Evolutionary conservation across 257 asterid species (phyloP).

Genomic region (Cordia subcordata): DNA sequence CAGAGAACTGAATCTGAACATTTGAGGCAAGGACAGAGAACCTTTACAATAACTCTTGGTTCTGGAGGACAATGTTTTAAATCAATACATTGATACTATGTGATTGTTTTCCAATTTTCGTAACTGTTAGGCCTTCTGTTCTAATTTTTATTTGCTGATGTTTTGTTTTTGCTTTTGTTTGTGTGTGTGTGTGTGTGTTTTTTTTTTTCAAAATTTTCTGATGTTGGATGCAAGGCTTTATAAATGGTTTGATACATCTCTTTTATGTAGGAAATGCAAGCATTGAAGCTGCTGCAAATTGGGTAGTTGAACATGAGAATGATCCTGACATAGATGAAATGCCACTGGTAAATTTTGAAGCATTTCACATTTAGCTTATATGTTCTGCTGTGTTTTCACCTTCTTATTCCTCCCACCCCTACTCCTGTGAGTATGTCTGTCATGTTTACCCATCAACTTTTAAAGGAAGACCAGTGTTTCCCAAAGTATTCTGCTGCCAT

Average conservation of each 20-base stretch:
- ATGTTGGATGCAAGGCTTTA: neutral
- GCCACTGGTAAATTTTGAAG: conserved; percentile 53
- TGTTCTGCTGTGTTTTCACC: neutral
- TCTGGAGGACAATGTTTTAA: too few relatives aligned
- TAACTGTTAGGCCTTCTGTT: neutral
- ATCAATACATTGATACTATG: too few relatives aligned
- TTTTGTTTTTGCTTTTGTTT: too few relatives aligned
- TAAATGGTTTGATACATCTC: neutral
- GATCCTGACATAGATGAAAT: conserved; percentile 79
- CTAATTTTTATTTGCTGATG: neutral
- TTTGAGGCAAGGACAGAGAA: too few relatives aligned
- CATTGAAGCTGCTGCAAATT: conserved; percentile 83
- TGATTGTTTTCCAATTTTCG: too few relatives aligned
- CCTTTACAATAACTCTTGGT: too few relatives aligned
- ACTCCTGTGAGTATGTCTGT: neutral
- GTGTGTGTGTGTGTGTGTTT: too few relatives aligned
- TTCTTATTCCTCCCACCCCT: too few relatives aligned
- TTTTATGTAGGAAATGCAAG: conserved; percentile 55
- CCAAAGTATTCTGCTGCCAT: too few relatives aligned
- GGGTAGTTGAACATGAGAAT: conserved; percentile 91
- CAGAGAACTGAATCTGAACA: too few relatives aligned
- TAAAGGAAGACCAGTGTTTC: too few relatives aligned
- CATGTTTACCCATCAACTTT: neutral
- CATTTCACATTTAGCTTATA: neutral
- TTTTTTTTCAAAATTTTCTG: too few relatives aligned